Base-by-base conservation (phyloP, 192 early-diverging fungal species). In the Glomus cerebriforme region DNA sequence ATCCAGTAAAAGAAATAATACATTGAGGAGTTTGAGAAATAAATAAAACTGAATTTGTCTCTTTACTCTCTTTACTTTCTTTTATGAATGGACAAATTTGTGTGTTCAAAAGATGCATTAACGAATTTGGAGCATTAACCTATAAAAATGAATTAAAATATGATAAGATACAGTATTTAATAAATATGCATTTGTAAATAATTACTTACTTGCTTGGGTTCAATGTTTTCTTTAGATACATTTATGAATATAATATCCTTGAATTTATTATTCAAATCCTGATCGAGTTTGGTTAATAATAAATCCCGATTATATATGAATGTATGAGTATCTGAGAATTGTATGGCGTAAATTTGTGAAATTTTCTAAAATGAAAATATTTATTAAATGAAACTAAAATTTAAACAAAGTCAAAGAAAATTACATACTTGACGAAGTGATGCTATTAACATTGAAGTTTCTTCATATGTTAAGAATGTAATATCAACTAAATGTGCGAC, bases 251-350 rank as follows among this genome's bases (percentile, higher is more conserved):
- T 35, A 22, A 22, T 34, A 3, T 19, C 8, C 19, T 67, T 34
- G 19, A 67, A 67, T n/a, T 66, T 17, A 19, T 66, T 34, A 34
- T 31, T 5, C 5, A 67, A 19, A 34, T 67, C 65, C 2, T 35
- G 7, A 17, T 67, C 32, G 7, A 67, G 65, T 35, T 67, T 67
- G 12, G 34, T n/a, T 22, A 35, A 22, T 22, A 67, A 29, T 34
- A 67, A 67, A 34, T 67, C 19, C 19, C 17, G 10, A 67, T 67
- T 67, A 67, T 32, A 67, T 32, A 67, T 67, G 31, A 67, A 67
- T 17, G 32, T 67, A 67, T 67, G 65, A 0, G 65, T 67, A n/a
- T 67, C 65, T 0, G 65, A 67, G 31, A 67, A 67, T 67, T 67
- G 65, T 34, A 67, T 54, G 13, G 15, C 47, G 2, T 19, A 54